These are phyloP conservation scores for Thuidium tamariscinum DNA, from an alignment of 225 moss, liverwort and hornwort species.

Conservation along the genomic window DNA sequence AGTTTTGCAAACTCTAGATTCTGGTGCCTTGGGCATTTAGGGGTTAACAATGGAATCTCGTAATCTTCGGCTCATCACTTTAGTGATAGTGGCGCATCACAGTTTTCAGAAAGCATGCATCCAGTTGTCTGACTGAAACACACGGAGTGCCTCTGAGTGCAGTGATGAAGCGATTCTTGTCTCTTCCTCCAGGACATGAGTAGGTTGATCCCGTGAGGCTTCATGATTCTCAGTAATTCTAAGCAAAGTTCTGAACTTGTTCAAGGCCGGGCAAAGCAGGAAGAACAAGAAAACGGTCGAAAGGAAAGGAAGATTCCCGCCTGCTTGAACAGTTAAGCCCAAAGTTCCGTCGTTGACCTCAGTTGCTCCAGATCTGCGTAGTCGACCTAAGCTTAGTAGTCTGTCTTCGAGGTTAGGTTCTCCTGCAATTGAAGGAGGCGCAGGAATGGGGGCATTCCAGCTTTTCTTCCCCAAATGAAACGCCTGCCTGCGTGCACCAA, in stretches of 20 bases:
- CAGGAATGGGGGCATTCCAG: neutral
- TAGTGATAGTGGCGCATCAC: neutral
- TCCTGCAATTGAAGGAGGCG: neutral
- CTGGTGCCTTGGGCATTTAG: no score
- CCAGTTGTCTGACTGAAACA: fast-evolving
- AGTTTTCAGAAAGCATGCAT: neutral
- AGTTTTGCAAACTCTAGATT: no score
- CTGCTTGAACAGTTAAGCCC: no score
- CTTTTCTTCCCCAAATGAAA: neutral
- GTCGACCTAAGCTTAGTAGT: no score
- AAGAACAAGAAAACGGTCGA: neutral
- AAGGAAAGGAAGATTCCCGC: neutral
- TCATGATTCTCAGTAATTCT: neutral
- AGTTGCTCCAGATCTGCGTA: neutral
- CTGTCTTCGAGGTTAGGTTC: neutral
- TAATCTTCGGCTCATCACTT: neutral
- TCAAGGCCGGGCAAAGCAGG: neutral
- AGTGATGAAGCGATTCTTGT: neutral
- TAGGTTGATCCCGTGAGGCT: fast-evolving
- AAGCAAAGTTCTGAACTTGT: neutral
- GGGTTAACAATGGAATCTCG: neutral
- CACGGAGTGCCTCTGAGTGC: no score
- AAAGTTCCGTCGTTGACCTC: no score
- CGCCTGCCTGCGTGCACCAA: neutral
- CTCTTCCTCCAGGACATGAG: neutral